Conservation (phyloP, 192 early-diverging fungal species). For the Irineochytrium annulatum region DNA sequence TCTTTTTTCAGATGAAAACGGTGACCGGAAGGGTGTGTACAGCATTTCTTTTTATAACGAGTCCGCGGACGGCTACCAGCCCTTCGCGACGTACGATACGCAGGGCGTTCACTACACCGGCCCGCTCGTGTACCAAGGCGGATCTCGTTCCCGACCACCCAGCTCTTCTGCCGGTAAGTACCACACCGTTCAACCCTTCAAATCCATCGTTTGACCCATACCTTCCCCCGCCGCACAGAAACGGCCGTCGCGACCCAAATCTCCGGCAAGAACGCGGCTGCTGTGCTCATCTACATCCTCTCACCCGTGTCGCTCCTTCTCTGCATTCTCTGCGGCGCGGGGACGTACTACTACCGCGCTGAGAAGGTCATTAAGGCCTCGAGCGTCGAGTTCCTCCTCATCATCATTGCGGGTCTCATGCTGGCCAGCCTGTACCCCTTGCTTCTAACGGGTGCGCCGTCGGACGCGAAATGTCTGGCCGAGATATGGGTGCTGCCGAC, state of each 20-base stretch:
- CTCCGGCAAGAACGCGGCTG: no score
- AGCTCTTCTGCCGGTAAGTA: background rate
- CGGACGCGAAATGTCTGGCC: background rate
- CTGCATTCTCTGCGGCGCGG: no score
- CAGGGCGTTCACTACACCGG: background rate
- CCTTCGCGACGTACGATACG: background rate
- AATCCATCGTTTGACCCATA: no score
- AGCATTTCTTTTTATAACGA: background rate
- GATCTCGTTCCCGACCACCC: background rate
- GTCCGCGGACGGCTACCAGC: background rate
- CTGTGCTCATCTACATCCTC: no score
- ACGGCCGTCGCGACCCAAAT: no score
- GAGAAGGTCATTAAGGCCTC: background rate
- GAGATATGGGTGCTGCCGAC: slow-evolving; percentile 6
- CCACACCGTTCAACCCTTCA: background rate
- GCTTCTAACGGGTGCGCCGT: background rate
- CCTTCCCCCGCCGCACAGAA: no score
- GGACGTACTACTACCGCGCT: no score
- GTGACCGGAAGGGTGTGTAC: background rate
- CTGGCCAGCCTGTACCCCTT: background rate
- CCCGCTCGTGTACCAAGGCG: background rate
- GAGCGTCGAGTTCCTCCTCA: background rate
- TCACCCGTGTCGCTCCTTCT: no score
- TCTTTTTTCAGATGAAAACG: no score
- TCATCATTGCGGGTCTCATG: background rate